phyloP scores from a whole-genome alignment of 2,329 filamentous ascomycete species.

The Fusarium albosuccineum region DNA sequence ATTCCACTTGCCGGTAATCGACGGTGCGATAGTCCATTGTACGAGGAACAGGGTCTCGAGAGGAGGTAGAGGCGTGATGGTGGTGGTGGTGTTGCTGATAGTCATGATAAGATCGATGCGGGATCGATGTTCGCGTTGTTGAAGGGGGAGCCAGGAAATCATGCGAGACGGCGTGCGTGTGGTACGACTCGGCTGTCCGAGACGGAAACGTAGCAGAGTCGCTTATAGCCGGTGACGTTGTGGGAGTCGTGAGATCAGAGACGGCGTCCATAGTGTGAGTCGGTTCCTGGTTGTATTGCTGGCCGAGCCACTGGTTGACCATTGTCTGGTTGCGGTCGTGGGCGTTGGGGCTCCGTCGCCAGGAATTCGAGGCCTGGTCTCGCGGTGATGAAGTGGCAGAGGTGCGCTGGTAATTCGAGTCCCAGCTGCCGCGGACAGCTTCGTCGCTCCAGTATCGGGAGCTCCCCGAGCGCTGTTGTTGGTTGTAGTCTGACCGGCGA shows the following conservation, averaged over 20 bases:
- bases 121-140: slow-evolving; percentile 16
- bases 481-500: slow-evolving; percentile 34
- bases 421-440: slow-evolving; percentile 45
- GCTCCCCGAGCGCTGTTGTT: slow-evolving; percentile 34
- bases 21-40: slow-evolving; percentile 23
- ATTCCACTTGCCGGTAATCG: slow-evolving; percentile 32
- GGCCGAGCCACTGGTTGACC: slow-evolving; percentile 45
- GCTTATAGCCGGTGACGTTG: slow-evolving; percentile 44
- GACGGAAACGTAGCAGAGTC: slow-evolving; percentile 44
- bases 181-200: slow-evolving; percentile 29
- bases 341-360: slow-evolving; percentile 30
- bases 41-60: slow-evolving; percentile 27
- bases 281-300: slow-evolving; percentile 38
- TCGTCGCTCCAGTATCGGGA: slow-evolving; percentile 48
- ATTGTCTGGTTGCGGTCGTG: slow-evolving; percentile 38
- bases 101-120: slow-evolving; percentile 10
- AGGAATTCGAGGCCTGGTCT: slow-evolving; percentile 31
- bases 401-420: slow-evolving; percentile 41
- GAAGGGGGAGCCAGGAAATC: slow-evolving; percentile 35
- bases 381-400: slow-evolving; percentile 36
- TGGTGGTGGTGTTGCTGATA: neutral
- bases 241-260: slow-evolving; percentile 42
- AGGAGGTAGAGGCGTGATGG: slow-evolving; percentile 18
- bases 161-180: slow-evolving; percentile 19
- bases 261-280: slow-evolving; percentile 33